Conservation (phyloP, 306 rosid genomes). For the Coriaria nepalensis region DNA sequence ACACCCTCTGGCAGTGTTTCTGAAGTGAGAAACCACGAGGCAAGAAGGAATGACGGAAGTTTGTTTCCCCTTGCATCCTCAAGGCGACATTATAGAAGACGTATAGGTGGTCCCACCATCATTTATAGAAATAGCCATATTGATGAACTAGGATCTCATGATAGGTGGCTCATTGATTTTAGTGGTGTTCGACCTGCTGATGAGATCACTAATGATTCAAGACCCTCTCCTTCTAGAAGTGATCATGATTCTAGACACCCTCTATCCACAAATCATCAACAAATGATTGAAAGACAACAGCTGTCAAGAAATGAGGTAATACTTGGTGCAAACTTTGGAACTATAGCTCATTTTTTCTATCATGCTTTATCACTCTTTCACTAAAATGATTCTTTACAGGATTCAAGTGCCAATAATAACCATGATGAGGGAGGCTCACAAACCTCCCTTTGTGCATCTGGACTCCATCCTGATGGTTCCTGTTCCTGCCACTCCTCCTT, state of each 20-base stretch:
- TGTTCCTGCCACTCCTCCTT: slow-evolving; percentile 71
- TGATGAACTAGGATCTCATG: slow-evolving; percentile 56
- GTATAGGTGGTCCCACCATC: slow-evolving; percentile 49
- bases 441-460: slow-evolving; percentile 65
- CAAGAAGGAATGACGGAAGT: slow-evolving; percentile 77
- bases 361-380: background rate
- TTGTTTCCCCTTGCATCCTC: slow-evolving; percentile 87
- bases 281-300: slow-evolving; percentile 17
- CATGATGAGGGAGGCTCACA: slow-evolving; percentile 52
- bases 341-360: no score
- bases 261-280: slow-evolving; percentile 79
- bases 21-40: slow-evolving; percentile 38
- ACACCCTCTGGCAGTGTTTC: slow-evolving; percentile 37
- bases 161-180: slow-evolving; percentile 87
- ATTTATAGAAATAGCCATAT: slow-evolving; percentile 50
- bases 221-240: slow-evolving; percentile 39
- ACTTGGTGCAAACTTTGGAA: no score
- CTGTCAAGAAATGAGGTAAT: no score
- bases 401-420: slow-evolving; percentile 68
- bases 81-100: slow-evolving; percentile 72
- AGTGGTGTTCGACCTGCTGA: slow-evolving; percentile 59
- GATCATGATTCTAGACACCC: slow-evolving; percentile 51
- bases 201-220: slow-evolving; percentile 39
- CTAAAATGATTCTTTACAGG: slow-evolving; percentile 45
- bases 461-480: slow-evolving; percentile 73